These are phyloP conservation scores for Porcisia deanei DNA, from an alignment of 208 protist species.

Conservation along the genomic window DNA sequence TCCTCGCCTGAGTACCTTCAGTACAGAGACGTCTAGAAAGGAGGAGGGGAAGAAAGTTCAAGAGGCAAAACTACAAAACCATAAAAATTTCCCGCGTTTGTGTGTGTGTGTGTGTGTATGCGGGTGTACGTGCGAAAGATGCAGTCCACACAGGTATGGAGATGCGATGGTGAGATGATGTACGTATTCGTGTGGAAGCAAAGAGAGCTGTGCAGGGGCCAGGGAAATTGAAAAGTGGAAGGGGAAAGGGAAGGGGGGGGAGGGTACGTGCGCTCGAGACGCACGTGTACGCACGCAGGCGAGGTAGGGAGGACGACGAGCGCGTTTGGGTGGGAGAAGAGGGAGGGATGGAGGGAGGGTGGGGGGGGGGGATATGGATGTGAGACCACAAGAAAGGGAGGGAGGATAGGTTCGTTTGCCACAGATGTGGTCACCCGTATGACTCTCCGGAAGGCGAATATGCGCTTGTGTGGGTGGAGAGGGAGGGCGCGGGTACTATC, in stretches of 20 bases:
- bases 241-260: not conserved
- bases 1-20: not conserved
- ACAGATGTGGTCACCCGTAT: not conserved
- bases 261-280: not conserved
- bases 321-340: not conserved
- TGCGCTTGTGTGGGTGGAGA: not conserved
- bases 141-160: conserved; percentile 1
- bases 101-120: conserved; percentile 4
- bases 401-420: not conserved
- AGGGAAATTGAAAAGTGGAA: not conserved
- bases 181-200: not conserved
- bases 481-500: not conserved
- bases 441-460: not conserved
- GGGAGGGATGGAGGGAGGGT: too few relatives aligned
- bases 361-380: not conserved
- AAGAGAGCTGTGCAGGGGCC: not conserved
- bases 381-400: not conserved
- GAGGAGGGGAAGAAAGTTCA: too few relatives aligned
- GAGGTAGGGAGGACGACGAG: not conserved
- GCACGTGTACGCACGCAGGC: not conserved
- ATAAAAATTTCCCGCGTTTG: not conserved
- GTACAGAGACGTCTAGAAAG: not conserved
- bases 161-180: not conserved
- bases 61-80: not conserved
- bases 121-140: not conserved